Evolutionary conservation across 164 flowering plant genomes (phyloP), one percentile per base, ranked within the genome.

Genomic region (Nymphaea colorata): DNA sequence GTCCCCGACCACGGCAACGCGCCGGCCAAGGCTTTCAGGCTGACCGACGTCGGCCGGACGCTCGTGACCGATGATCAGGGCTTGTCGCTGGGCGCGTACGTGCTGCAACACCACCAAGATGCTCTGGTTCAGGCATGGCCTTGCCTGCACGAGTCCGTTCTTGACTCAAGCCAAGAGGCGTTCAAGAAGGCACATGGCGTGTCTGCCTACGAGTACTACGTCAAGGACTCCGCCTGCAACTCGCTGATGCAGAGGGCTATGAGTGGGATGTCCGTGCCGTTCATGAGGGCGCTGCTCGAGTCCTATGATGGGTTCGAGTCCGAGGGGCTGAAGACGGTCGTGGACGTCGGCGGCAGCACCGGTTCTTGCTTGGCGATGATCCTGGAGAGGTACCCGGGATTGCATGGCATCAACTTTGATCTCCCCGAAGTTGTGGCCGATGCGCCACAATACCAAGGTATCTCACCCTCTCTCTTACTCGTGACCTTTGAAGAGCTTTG

Each of bases 261-360:
- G 96, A 70, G 87, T 1, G 93, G 96, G 2, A 84, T 85, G 18
- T 87, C 96, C 0, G 89, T 82, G 65, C 93, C 96, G 62, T 85
- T 87, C 80, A 86, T 87, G 85, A 83, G 72, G 70, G 86, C 88
- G 2, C 43, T 90, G 2, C 61, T 89, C 76, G 80, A 80, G 25
- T 80, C 85, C 4, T 87, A 87, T 71, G 82, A 79, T 64, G 93
- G 91, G 64, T 87, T 89, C 42, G 91, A 89, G 64, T 87, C 86
- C 42, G 64, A 64, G 1, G 88, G 83, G 0, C 82, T 86, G 41
- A 51, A 67, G 44, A 73, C 71, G 47, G 44, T 89, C 65, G 93
- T 89, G 3, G 96, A 90, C 67, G 88, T 90, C 5, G 96, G 96
- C 5, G 96, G 96, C 1, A 89, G 93, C 66, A 85, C 82, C 3